phyloP scores from a whole-genome alignment of 225 moss, liverwort and hornwort genomes.

The Physcomitrellopsis africana region DNA sequence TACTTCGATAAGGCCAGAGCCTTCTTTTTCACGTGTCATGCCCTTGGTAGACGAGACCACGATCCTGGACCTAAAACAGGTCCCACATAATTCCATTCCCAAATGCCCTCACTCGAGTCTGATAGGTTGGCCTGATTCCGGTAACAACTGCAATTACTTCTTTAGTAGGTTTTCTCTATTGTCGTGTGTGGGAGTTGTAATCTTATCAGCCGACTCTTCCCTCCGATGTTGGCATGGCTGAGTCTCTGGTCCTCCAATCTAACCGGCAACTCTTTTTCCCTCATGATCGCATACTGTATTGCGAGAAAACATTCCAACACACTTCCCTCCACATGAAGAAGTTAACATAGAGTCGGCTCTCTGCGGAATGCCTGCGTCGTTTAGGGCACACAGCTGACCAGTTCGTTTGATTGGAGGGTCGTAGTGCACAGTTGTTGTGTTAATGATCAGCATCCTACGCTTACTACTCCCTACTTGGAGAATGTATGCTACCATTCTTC shows the following conservation, averaged over 20 bases:
- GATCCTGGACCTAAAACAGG: no score
- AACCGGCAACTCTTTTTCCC: neutral
- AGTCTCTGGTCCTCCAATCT: neutral
- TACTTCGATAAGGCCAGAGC: slow-evolving; percentile 29
- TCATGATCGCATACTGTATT: neutral
- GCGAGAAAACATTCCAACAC: neutral
- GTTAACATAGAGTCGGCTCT: neutral
- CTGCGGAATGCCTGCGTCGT: neutral
- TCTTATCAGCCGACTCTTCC: neutral
- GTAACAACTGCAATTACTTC: no score
- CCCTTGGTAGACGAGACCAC: accelerated
- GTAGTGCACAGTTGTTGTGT: neutral
- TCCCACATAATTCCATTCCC: no score
- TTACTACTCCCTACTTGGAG: neutral
- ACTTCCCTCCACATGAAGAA: neutral
- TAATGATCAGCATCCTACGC: neutral
- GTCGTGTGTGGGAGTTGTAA: no score
- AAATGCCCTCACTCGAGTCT: no score
- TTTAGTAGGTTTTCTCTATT: no score
- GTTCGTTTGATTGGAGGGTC: neutral
- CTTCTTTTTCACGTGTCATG: slow-evolving; percentile 12
- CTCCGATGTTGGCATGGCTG: slow-evolving; percentile 4
- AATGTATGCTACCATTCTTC: neutral
- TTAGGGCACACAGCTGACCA: neutral
- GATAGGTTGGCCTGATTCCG: no score